Conservation (phyloP, 1,284 basidiomycete species). For the Apiotrichum laibachii region DNA sequence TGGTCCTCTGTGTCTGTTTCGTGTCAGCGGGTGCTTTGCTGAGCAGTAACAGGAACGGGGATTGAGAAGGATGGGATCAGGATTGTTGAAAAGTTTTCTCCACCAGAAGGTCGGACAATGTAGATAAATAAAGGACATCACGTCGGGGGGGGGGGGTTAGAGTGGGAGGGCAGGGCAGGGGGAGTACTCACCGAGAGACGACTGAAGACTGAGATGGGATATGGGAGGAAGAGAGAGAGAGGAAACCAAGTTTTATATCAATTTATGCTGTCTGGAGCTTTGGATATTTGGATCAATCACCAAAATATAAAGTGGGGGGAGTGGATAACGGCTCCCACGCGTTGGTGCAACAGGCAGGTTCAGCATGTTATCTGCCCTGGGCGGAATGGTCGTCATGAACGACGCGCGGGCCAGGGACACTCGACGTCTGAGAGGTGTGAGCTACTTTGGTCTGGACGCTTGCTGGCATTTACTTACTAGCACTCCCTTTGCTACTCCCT, state of each 20-base stretch:
- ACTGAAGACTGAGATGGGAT: background rate
- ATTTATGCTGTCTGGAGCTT: background rate
- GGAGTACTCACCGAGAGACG: constrained; percentile 8
- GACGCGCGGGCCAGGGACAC: no score
- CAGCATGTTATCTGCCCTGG: no score
- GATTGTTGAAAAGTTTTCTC: constrained; percentile 35
- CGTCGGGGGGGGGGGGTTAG: constrained; percentile 7
- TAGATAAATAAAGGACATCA: constrained; percentile 52
- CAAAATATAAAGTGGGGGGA: no score
- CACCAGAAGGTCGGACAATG: constrained; percentile 49
- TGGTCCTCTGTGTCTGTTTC: background rate
- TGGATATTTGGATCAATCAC: no score
- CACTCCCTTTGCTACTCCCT: no score
- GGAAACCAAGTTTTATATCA: background rate
- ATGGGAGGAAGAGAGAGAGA: background rate
- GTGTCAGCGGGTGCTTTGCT: background rate
- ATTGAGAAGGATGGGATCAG: constrained; percentile 25
- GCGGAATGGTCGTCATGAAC: no score
- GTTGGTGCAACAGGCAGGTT: no score
- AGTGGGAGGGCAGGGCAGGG: background rate
- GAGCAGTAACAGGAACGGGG: background rate
- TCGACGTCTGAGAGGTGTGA: no score
- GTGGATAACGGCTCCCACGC: no score
- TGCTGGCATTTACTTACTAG: no score
- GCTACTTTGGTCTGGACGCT: no score